Percentiles rank a stretch among this genome's conserved stretches.
These are phyloP conservation scores for Syzygium syzygioides DNA, from an alignment of 441 rosid species.

Conservation along the genomic window DNA sequence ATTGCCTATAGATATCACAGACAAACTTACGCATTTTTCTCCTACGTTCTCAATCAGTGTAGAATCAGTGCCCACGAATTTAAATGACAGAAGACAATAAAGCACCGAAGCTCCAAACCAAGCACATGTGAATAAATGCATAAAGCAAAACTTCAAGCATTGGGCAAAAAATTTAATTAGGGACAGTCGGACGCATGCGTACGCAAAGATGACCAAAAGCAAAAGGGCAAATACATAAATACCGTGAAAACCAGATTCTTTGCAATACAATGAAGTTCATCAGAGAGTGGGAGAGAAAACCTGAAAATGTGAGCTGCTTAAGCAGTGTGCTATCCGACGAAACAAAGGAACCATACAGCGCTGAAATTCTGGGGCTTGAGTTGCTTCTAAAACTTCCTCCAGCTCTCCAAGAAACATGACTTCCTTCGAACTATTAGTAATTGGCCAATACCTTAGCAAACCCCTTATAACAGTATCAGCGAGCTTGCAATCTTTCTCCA, in stretches of 20 bases:
- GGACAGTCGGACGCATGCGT: not conserved
- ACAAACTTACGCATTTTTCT: not conserved
- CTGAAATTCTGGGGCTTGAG: constrained; percentile 80
- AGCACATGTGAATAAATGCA: not conserved
- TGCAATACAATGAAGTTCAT: not conserved
- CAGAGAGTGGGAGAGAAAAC: constrained; percentile 18
- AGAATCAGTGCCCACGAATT: not conserved
- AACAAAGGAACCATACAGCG: constrained; percentile 87
- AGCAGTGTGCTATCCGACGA: constrained; percentile 64
- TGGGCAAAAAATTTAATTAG: not conserved
- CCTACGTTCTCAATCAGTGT: not conserved
- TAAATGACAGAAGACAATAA: not conserved
- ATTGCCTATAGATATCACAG: not conserved
- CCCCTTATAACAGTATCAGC: constrained; percentile 72
- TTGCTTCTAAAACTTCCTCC: constrained; percentile 86
- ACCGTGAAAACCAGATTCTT: not conserved
- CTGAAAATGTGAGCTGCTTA: constrained; percentile 90
- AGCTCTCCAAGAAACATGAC: constrained; percentile 81
- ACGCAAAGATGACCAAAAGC: not conserved
- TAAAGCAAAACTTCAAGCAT: not conserved
- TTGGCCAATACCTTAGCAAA: constrained; percentile 62
- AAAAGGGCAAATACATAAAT: not conserved
- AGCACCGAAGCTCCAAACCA: not conserved
- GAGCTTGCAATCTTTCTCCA: constrained; percentile 69
- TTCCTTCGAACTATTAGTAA: constrained; percentile 65